Evolutionary conservation across 2,329 filamentous ascomycete species (phyloP), one percentile per base, ranked within the genome.

Genomic region (Diaporthe sp.): DNA sequence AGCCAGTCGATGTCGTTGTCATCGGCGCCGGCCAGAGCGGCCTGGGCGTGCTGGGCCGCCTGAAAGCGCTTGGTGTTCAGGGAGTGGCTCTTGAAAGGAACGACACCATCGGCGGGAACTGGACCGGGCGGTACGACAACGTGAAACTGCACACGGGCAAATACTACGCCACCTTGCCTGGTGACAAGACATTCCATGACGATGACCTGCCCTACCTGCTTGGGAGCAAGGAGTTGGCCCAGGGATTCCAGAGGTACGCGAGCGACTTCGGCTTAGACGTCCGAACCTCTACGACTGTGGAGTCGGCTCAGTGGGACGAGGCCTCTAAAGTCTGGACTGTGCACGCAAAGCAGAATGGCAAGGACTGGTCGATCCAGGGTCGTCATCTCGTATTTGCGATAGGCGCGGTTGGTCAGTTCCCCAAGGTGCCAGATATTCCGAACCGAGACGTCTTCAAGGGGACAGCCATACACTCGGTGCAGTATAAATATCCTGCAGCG

Each of bases 111-210:
- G 61, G 61, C 17, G 61, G 28, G 20, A 67, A 67, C 42, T 67
- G 61, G 61, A 67, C 61, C 2, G 61, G 61, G 3, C 42, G 61
- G 28, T 67, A 67, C 44, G 44, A 67, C 61, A 67, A 34, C 61
- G 28, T 67, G 17, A 67, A 67, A 17, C 61, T 67, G 20, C 61
- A 51, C 28, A 67, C 61, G 3, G 42, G 61, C n/a, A 67, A 67
- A 12, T 67, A 67, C 44, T 67, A 67, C 7, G 61, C 61, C 28
- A 31, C 61, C 4, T 25, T 67, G 28, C 61, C 61, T 51, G 61
- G 61, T 0, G 61, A 51, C 44, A 67, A 51, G 61, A 67, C 61
- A 7, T 67, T 67, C 20, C 61, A 67, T 9, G 61, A 51, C n/a
- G 61, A 51, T 37, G 61, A 37, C 4, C 5, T 67, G 42, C 44